Percentiles rank a stretch among this genome's conserved stretches.
Conservation (phyloP, 768 basidiomycete species). For the Trametopsis cervina region DNA sequence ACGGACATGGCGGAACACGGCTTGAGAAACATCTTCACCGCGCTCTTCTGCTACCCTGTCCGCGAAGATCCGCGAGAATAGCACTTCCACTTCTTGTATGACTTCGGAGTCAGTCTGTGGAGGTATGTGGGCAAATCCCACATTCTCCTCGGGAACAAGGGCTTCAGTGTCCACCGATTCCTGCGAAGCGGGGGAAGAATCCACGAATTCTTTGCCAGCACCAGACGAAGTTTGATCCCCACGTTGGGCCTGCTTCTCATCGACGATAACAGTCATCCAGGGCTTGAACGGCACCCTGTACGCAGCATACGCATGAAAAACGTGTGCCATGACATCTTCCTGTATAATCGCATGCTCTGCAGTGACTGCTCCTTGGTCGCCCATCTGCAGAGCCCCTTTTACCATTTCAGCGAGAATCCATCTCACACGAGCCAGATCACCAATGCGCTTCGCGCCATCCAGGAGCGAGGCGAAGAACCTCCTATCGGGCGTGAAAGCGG, state of each 20-base stretch:
- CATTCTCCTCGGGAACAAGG: slow-evolving; percentile 1
- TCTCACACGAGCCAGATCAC: slow-evolving; percentile 74
- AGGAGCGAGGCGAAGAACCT: slow-evolving; percentile 79
- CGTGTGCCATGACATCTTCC: slow-evolving; percentile 69
- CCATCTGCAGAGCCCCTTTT: slow-evolving; percentile 25
- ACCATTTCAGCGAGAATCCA: slow-evolving; percentile 92
- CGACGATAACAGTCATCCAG: slow-evolving; percentile 33
- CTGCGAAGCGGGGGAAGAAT: not conserved
- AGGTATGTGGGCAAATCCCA: slow-evolving; percentile 41
- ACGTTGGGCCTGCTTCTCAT: not conserved
- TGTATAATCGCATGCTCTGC: slow-evolving; percentile 35
- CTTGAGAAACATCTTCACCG: not conserved
- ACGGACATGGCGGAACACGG: slow-evolving; percentile 46
- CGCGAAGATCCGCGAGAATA: slow-evolving; percentile 55
- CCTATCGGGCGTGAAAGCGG: slow-evolving; percentile 51
- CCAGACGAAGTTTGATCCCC: not conserved
- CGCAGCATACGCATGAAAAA: slow-evolving; percentile 84
- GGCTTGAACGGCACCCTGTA: slow-evolving; percentile 68
- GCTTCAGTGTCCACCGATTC: slow-evolving; percentile 1
- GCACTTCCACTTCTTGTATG: slow-evolving; percentile 55
- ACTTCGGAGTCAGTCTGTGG: slow-evolving; percentile 73
- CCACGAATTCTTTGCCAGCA: not conserved
- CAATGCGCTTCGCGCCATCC: slow-evolving; percentile 82
- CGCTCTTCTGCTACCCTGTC: slow-evolving; percentile 23
- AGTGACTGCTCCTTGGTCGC: not conserved